These are phyloP conservation scores for Pichia pseudocactophila DNA, from an alignment of 805 yeast species.

Conservation along the genomic window DNA sequence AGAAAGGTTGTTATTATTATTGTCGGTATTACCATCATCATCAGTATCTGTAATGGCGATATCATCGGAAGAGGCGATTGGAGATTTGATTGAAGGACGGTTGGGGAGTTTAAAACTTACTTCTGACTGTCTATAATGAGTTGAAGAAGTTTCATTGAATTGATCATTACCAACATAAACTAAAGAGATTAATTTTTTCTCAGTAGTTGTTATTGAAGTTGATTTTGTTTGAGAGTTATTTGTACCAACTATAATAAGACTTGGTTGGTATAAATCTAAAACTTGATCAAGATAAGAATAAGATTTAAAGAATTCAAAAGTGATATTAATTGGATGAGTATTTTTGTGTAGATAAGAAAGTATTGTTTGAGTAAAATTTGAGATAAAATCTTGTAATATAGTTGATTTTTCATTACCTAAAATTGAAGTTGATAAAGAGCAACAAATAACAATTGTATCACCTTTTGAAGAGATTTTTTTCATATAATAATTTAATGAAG, in stretches of 20 bases:
- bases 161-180: conserved; percentile 19
- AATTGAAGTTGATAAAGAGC: conserved; percentile 18
- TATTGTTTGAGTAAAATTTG: conserved; percentile 35
- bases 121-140: not conserved
- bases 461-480: conserved; percentile 45
- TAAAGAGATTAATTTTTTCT: conserved; percentile 21
- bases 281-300: conserved; percentile 46
- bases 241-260: conserved; percentile 37
- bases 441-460: conserved; percentile 49
- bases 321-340: conserved; percentile 34
- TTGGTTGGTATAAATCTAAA: conserved; percentile 51
- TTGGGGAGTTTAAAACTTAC: not conserved
- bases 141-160: not conserved
- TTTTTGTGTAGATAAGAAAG: conserved; percentile 19
- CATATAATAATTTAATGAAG: conserved; percentile 58
- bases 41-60: not conserved
- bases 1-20: not conserved
- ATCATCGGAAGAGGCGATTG: not conserved
- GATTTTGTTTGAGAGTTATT: conserved; percentile 19
- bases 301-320: conserved; percentile 47
- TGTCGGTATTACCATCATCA: not conserved
- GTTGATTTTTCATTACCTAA: conserved; percentile 14
- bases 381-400: conserved; percentile 16
- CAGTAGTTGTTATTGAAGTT: conserved; percentile 20
- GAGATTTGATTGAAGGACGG: not conserved